phyloP scores from a whole-genome alignment of 2,329 filamentous ascomycete genomes.

The Cordyceps tenuipes region DNA sequence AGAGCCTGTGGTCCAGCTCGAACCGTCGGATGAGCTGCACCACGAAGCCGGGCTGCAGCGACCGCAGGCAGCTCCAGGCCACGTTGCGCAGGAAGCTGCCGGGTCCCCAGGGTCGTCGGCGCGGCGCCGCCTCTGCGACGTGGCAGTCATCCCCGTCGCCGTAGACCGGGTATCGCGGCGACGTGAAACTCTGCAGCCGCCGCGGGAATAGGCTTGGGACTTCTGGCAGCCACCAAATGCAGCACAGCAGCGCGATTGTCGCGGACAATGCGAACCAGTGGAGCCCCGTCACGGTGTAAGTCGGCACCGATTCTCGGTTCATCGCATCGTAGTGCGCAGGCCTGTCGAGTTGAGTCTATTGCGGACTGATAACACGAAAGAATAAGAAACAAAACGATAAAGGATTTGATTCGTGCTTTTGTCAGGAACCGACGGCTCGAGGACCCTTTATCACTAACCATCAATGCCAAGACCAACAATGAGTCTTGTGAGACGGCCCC shows the following conservation, averaged over 20 bases:
- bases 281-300: background rate
- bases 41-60: conserved; percentile 6
- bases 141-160: background rate
- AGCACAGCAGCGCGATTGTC: background rate
- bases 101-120: background rate
- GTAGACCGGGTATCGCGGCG: background rate
- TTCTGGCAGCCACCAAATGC: conserved; percentile 3
- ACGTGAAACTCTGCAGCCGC: background rate
- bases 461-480: background rate
- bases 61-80: conserved; percentile 8
- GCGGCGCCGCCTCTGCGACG: background rate
- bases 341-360: background rate
- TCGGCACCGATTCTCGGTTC: background rate
- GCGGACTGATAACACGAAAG: background rate
- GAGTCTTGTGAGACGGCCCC: background rate
- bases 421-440: background rate
- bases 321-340: background rate
- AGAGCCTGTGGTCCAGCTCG: background rate
- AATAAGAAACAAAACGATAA: background rate
- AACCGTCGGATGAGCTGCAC: background rate
- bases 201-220: background rate
- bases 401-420: background rate
- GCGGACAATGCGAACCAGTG: conserved; percentile 1
- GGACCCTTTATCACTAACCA: background rate
- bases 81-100: background rate